Base-by-base conservation (phyloP, 768 basidiomycete genomes). In the Dacryopinax primogenitus region DNA sequence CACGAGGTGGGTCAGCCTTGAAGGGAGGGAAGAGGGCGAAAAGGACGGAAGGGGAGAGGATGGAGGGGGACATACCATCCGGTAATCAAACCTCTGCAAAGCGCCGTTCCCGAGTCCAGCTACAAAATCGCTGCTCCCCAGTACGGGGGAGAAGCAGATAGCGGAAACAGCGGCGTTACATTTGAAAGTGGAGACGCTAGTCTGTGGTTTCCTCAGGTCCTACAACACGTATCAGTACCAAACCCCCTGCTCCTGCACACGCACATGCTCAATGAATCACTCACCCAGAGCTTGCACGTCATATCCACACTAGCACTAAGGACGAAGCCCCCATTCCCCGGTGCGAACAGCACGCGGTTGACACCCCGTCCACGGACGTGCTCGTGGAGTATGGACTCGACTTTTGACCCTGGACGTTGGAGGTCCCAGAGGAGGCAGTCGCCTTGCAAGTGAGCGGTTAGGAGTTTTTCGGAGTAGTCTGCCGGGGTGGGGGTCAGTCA, bases 401-500 rank as follows among this genome's bases (percentile, higher is more conserved):
- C 51, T 18, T 58, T 58, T 23, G 26, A 28, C 9, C 51, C 51
- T 9, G 51, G 26, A 23, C 32, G 26, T 18, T 58, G 51, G 15
- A 58, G 51, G 30, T 58, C 51, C 51, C 51, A 58, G 51, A 58
- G 51, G 51, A 58, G 26, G 30, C 51, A 58, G 51, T 58, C 51
- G 23, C 51, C 51, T 32, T 58, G 51, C 51, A 58, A 23, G 30
- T 58, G 51, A 3, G 51, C 51, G 11, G 51, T 58, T 3, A 58
- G 26, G 4, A 58, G 51, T 58, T 58, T 58, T 18, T 58, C 51
- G 4, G 51, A 58, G 30, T 58, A 58, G 51, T 58, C 51, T 58
- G 51, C 21, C 18, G 18, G 41, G 41, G 41, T 15, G 41, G 41
- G 18, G 51, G 11, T 39, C n/a, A 11, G 37, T 39, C 37, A 39